A percentile compares a stretch with the other conserved stretches of the same genome.
These are phyloP conservation scores for Polytrichum formosum DNA, from an alignment of 225 moss, liverwort and hornwort species.

Conservation along the genomic window DNA sequence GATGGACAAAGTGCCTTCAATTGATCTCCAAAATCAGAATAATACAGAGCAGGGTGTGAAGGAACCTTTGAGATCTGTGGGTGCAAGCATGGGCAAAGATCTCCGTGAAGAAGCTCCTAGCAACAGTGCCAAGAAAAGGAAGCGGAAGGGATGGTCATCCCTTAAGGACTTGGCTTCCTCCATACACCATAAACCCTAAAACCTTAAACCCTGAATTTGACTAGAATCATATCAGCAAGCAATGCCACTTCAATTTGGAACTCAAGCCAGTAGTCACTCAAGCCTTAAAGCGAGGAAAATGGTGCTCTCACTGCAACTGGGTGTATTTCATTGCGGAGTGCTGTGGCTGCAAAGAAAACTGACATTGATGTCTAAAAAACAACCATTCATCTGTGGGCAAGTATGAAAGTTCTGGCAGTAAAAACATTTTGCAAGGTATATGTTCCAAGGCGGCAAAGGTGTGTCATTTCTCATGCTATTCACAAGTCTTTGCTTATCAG, in stretches of 20 bases:
- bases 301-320: no score
- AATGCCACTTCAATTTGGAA: not conserved
- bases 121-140: conserved; percentile 44
- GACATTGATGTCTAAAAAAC: no score
- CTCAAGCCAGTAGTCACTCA: not conserved
- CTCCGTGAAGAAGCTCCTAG: conserved; percentile 9
- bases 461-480: no score
- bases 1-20: conserved; percentile 3
- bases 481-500: no score
- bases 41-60: conserved; percentile 1
- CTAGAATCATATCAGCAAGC: not conserved
- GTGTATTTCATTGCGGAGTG: no score
- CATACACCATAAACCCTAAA: not conserved
- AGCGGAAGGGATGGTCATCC: conserved; percentile 72
- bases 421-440: no score
- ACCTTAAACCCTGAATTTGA: no score
- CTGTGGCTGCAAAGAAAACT: no score
- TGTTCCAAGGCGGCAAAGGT: no score
- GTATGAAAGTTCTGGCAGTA: no score
- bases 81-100: conserved; percentile 8
- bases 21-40: not conserved
- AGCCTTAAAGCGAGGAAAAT: not conserved
- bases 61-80: conserved; percentile 13
- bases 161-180: conserved; percentile 49
- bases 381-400: no score